Conservation (phyloP, 805 yeast genomes). For the Yamadazyma ubonensis region DNA sequence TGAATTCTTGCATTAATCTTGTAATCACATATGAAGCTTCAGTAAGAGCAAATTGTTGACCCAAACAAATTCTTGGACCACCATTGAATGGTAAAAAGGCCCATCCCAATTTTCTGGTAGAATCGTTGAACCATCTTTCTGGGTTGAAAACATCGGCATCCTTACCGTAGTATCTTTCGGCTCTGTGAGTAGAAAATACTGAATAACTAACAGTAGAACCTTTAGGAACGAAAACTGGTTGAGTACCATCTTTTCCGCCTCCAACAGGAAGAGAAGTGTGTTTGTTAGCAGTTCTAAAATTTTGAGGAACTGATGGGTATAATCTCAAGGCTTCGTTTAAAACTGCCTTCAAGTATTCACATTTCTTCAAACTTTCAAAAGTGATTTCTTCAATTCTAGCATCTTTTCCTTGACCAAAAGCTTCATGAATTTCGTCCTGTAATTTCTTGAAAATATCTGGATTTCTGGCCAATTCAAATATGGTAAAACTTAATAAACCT, state of each 20-base stretch:
- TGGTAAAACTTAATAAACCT: constrained; percentile 34
- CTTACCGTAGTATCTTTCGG: constrained; percentile 28
- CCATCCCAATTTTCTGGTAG: constrained; percentile 41
- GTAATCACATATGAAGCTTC: constrained; percentile 49
- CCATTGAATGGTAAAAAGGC: constrained; percentile 54
- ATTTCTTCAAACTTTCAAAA: constrained; percentile 38
- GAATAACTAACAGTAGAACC: constrained; percentile 22
- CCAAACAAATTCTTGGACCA: constrained; percentile 55
- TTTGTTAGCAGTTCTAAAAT: constrained; percentile 29
- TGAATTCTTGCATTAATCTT: constrained; percentile 29
- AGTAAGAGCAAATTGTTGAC: constrained; percentile 56
- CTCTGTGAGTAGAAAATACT: constrained; percentile 23
- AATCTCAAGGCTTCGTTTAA: constrained; percentile 37
- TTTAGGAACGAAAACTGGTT: constrained; percentile 22
- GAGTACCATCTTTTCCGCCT: constrained; percentile 29
- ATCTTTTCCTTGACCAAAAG: constrained; percentile 34
- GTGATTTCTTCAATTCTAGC: constrained; percentile 29
- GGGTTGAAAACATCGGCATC: constrained; percentile 36
- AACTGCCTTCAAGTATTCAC: constrained; percentile 38
- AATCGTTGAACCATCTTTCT: constrained; percentile 37
- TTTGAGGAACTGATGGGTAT: constrained; percentile 35
- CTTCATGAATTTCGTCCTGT: constrained; percentile 26
- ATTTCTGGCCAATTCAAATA: constrained; percentile 35
- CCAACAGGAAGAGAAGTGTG: constrained; percentile 33
- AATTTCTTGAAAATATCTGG: constrained; percentile 32